Evolutionary conservation across 345 rosid species (phyloP), one percentile per base, ranked within the genome.

Genomic region (Euphorbia pulcherrima): DNA sequence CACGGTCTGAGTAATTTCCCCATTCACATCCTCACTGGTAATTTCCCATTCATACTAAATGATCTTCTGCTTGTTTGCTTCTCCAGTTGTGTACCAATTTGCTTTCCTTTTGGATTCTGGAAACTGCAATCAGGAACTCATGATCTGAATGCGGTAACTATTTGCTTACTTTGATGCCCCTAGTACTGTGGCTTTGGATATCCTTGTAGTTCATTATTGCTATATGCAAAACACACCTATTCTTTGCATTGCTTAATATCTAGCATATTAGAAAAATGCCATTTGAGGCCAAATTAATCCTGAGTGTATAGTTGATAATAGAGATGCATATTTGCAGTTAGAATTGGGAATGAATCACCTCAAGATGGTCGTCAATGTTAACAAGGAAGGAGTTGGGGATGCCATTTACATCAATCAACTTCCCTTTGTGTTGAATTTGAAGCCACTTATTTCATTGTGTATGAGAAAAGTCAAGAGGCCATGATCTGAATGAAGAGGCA

Each of bases 191-290:
- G 71, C 80, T 11, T 82, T 26, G 4, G 85, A 79, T 28, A 86
- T 74, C 72, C 85, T 65, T 68, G 7, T 56, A 65, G 69, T 86
- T 86, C 71, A 86, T 82, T 0, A 68, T 37, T 2, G 84, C 90
- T 57, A 83, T 76, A 35, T 86, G 90, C 8, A 84, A 21, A 1
- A 79, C 75, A 64, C 90, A 82, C 69, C 74, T 81, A 76, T 84
- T 84, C 79, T 79, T 84, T 20, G 87, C 90, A 64, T 86, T 86
- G 47, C 84, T 86, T 73, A 84, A 21, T 26, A 81, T 81, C 87
- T 83, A 26, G 1, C 35, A 20, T n/a, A n/a, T 61, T 10, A 8
- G 46, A 61, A 51, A 55, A 20, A 64, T 33, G 10, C 4, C 17
- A 9, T 63, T 63, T 44, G 12, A 44, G 50, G 17, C 50, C 50